A percentile compares a stretch with the other conserved stretches of the same genome.
phyloP scores from a whole-genome alignment of 306 rosid species.

The Lathyrus aphaca region DNA sequence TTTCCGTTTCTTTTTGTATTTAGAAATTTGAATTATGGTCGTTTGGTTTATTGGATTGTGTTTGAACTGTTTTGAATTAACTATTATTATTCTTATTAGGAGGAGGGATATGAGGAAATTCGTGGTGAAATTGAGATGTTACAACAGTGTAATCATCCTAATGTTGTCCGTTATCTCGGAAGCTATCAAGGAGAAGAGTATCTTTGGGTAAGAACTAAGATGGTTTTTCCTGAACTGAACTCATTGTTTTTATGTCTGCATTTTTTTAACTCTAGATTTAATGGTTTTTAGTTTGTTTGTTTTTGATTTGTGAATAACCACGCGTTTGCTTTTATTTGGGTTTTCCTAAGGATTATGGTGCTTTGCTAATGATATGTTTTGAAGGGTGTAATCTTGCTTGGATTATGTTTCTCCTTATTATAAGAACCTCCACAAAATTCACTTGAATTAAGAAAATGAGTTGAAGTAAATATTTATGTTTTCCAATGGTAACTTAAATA shows the following conservation, averaged over 20 bases:
- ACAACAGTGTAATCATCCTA: constrained; percentile 98
- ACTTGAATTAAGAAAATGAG: no score
- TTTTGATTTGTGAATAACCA: not conserved
- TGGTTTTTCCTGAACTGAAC: not conserved
- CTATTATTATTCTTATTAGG: constrained; percentile 55
- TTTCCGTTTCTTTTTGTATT: constrained; percentile 20
- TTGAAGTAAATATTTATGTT: no score
- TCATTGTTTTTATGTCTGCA: not conserved
- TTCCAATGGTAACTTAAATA: no score
- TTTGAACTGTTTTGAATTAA: constrained; percentile 35
- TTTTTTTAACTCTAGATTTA: constrained; percentile 1
- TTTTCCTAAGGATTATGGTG: constrained; percentile 23
- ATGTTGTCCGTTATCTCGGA: constrained; percentile 97
- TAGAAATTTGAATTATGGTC: constrained; percentile 4
- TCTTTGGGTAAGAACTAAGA: constrained; percentile 76
- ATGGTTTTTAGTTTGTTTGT: not conserved
- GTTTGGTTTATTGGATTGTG: constrained; percentile 9
- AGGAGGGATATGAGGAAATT: constrained; percentile 98
- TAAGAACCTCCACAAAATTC: no score
- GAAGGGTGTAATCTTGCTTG: not conserved
- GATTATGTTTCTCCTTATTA: constrained; percentile 4
- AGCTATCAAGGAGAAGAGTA: constrained; percentile 99
- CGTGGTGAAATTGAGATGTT: constrained; percentile 99
- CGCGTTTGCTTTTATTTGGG: not conserved
- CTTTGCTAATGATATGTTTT: constrained; percentile 21